A percentile compares a stretch with the other conserved stretches of the same genome.
Evolutionary conservation across 2,329 filamentous ascomycete species (phyloP).

Genomic region (Fusarium protoensiforme): DNA sequence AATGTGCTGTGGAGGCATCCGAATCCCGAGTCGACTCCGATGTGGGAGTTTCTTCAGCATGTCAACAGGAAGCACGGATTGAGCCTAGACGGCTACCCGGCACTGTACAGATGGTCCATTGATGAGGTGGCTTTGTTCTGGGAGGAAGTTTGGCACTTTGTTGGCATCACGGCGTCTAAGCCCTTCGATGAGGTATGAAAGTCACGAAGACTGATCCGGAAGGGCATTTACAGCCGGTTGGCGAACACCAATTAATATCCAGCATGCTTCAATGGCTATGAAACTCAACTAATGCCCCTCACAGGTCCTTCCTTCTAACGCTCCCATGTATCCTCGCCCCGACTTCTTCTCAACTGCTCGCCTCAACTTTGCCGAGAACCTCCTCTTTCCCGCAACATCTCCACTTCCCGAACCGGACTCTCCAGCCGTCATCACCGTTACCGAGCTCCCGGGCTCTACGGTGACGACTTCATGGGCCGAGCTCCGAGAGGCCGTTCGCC

Average conservation of each 20-base stretch:
- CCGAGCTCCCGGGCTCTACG: constrained; percentile 74
- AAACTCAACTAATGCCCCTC: constrained; percentile 13
- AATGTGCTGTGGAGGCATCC: constrained; percentile 78
- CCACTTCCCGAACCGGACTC: constrained; percentile 62
- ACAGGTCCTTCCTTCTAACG: constrained; percentile 74
- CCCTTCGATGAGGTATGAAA: constrained; percentile 68
- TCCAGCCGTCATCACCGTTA: constrained; percentile 81
- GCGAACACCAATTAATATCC: neutral
- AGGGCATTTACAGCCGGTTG: constrained; percentile 8
- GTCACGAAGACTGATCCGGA: neutral
- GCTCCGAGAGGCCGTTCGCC: constrained; percentile 80
- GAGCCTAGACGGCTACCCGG: constrained; percentile 72
- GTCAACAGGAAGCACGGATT: constrained; percentile 76
- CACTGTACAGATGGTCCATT: constrained; percentile 88
- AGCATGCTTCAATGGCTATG: neutral
- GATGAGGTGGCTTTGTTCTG: constrained; percentile 82
- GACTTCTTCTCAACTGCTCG: constrained; percentile 83
- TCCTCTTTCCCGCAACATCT: constrained; percentile 76
- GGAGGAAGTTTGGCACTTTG: constrained; percentile 86
- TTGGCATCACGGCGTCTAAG: constrained; percentile 76
- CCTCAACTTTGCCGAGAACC: constrained; percentile 95
- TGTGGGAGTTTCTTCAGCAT: constrained; percentile 76
- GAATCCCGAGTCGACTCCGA: constrained; percentile 73
- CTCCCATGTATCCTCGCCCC: constrained; percentile 86
- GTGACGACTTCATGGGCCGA: constrained; percentile 76